Base-by-base conservation (phyloP, 2,329 filamentous ascomycete genomes). In the Boeremia lycopersici region DNA sequence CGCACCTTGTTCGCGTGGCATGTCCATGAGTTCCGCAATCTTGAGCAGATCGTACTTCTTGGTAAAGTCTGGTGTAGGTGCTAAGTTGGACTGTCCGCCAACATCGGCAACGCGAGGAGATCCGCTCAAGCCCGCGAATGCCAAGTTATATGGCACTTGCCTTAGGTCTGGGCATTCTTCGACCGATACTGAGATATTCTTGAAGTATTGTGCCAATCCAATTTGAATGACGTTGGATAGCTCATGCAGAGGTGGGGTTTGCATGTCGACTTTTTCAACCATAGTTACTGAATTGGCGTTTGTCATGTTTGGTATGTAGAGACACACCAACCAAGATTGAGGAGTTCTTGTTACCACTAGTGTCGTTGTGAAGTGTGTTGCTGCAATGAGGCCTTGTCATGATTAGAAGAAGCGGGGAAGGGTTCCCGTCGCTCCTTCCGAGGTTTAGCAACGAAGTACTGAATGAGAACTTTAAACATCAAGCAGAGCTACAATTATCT, bases 31-130 rank as follows among this genome's bases (percentile, higher is more conserved):
- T 23, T 31, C 43, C 6, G 57, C 57, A 13, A 54, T 57, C 7
- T 44, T 38, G 26, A 50, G 35, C 13, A 62, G 47, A 10, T 55
- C 31, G 36, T 55, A 55, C n/a, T 46, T 55, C 42, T 55, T 55
- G 19, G 46, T 26, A 11, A 55, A 55, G 29, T 54, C 46, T 15
- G 60, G 60, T 6, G 40, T 35, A 5, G 60, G 60, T 26, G 60
- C 59, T 11, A 62, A 47, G 26, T 62, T 77, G 1, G 71, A 63
- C 23, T 76, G 76, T 0, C 78, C 79, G 4, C 79, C 79, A 17
- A 81, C 65, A 42, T 81, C 79, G 13, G 75, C 77, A 5, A 80
- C 69, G 33, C 69, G 69, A 29, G 73, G 65, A 3, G 70, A 68
- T 0, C 79, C 78, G 5, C 64, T 73, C 8, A 81, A 68, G 0